These are phyloP conservation scores for Populus pruinosa DNA, from an alignment of 345 rosid species.

Conservation along the genomic window DNA sequence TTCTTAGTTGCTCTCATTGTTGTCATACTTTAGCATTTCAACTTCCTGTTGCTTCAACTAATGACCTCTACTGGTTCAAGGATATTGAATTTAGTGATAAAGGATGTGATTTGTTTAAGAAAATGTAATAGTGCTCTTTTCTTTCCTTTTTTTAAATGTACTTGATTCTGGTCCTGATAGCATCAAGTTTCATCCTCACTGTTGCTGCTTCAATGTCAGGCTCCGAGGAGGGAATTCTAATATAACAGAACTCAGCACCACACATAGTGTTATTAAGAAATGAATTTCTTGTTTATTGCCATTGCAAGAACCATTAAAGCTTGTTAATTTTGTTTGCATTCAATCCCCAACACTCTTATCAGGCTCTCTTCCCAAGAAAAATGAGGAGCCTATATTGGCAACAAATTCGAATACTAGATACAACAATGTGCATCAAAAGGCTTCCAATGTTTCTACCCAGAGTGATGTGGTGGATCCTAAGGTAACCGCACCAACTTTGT, in stretches of 20 bases:
- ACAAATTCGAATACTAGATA: conserved; percentile 28
- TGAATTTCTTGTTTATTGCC: not conserved
- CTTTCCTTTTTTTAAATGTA: too few species aligned
- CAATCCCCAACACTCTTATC: conserved; percentile 23
- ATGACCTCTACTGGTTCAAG: not conserved
- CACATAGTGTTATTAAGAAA: not conserved
- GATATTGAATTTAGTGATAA: not conserved
- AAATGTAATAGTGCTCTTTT: not conserved
- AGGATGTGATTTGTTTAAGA: not conserved
- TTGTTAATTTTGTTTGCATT: not conserved
- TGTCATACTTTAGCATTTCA: not conserved
- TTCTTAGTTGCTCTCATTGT: not conserved
- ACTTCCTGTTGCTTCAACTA: not conserved
- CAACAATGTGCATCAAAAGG: conserved; percentile 22
- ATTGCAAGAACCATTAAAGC: not conserved
- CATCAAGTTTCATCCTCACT: not conserved
- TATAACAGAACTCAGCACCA: not conserved
- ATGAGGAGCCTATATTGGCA: conserved; percentile 25
- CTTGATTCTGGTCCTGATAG: not conserved
- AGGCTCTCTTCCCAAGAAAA: conserved; percentile 39
- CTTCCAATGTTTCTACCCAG: conserved; percentile 24
- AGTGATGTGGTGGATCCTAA: conserved; percentile 31
- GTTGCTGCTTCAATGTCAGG: not conserved
- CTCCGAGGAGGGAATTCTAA: not conserved
- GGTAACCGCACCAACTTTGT: conserved; percentile 32